Conservation (phyloP, 495 filamentous ascomycete genomes). For the Xylaria acuta region DNA sequence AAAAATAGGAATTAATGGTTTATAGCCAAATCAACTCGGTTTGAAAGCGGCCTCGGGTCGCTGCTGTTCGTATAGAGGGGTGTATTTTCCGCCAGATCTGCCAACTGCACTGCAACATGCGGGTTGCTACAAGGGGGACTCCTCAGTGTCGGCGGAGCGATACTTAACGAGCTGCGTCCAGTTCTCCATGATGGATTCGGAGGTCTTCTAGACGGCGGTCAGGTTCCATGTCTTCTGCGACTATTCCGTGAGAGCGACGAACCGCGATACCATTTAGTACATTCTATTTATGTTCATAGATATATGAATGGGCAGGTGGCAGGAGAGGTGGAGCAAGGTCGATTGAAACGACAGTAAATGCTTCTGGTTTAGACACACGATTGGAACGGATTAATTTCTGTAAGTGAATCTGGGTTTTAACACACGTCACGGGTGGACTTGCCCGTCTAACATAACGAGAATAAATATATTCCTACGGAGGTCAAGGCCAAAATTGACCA, state of each 20-base stretch:
- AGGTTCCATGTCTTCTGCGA: constrained; percentile 28
- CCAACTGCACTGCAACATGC: constrained; percentile 18
- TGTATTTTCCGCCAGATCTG: constrained; percentile 23
- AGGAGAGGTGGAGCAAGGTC: neutral
- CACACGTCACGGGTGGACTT: too few relatives aligned
- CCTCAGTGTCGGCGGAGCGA: neutral
- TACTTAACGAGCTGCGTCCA: neutral
- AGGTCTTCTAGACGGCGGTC: constrained; percentile 26
- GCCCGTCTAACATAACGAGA: too few relatives aligned
- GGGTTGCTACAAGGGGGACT: neutral
- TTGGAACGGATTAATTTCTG: too few relatives aligned
- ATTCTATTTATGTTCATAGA: constrained; percentile 28
- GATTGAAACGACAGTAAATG: neutral
- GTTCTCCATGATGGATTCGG: neutral
- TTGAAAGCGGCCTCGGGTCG: constrained; percentile 13
- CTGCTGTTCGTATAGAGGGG: constrained; percentile 24
- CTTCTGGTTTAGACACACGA: constrained; percentile 21
- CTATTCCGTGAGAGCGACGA: neutral
- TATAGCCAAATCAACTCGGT: neutral
- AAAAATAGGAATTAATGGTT: constrained; percentile 38
- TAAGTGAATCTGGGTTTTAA: too few relatives aligned
- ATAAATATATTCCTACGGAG: too few relatives aligned
- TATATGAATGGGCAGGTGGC: constrained; percentile 31
- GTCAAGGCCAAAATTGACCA: too few relatives aligned
- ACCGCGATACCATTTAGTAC: constrained; percentile 11